Evolutionary conservation across 2,329 filamentous ascomycete genomes (phyloP).

Genomic region (Claviceps pusilla): DNA sequence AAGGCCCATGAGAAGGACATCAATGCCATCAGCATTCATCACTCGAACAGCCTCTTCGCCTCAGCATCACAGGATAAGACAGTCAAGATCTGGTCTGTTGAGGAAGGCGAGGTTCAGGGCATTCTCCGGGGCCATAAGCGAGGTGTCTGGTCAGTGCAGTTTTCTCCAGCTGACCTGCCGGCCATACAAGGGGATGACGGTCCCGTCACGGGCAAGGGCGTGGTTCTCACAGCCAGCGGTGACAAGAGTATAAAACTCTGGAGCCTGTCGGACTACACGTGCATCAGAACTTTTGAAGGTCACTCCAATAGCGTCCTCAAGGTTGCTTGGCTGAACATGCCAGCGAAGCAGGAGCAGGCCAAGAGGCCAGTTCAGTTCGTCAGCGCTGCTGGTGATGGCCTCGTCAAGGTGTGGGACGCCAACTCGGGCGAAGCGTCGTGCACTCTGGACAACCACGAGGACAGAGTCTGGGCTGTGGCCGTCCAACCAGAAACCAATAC

Average conservation of each 20-base stretch:
- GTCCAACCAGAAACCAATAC: slow-evolving; percentile 54
- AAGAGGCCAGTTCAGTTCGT: slow-evolving; percentile 58
- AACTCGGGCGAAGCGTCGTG: slow-evolving; percentile 70
- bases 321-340: slow-evolving; percentile 64
- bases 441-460: slow-evolving; percentile 92
- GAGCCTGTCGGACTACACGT: slow-evolving; percentile 84
- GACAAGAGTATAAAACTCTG: slow-evolving; percentile 95
- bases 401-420: slow-evolving; percentile 93
- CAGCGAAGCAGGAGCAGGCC: slow-evolving; percentile 31
- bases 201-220: slow-evolving; percentile 59
- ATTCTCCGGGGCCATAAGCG: slow-evolving; percentile 84
- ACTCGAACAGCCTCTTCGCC: slow-evolving; percentile 65
- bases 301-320: slow-evolving; percentile 94
- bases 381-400: slow-evolving; percentile 80
- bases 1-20: slow-evolving; percentile 99
- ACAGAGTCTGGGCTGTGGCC: slow-evolving; percentile 83
- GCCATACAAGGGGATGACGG: slow-evolving; percentile 57
- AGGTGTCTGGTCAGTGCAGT: slow-evolving; percentile 90
- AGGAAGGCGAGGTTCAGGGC: slow-evolving; percentile 80
- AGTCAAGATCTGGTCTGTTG: slow-evolving; percentile 89
- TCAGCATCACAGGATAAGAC: slow-evolving; percentile 94
- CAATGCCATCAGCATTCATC: slow-evolving; percentile 77
- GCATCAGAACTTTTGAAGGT: slow-evolving; percentile 84
- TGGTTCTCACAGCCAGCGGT: slow-evolving; percentile 79
- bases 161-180: slow-evolving; percentile 67